Base-by-base conservation (phyloP, 2,329 filamentous ascomycete genomes). In the Xylariaceae sp. region DNA sequence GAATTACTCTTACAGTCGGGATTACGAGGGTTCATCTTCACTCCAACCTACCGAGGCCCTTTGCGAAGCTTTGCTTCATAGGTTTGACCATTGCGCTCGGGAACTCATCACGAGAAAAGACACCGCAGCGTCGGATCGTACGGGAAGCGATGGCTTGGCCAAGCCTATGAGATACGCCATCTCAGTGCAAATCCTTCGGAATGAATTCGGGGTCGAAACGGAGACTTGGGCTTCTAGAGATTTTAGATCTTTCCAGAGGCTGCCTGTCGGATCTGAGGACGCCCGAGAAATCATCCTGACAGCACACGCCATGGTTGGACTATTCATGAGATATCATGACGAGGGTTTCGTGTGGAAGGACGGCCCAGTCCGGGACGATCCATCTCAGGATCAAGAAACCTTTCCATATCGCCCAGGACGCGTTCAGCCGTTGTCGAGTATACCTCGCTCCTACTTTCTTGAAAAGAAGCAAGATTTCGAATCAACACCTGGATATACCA, bases 61-160 rank as follows among this genome's bases (percentile, higher is more conserved):
- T 37, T 75, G 72, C 54, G 66, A 71, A 29, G 73, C 68, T 2
- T 59, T 79, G n/a, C 56, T 78, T 11, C 68, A 69, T 22, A 73
- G 74, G 32, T 66, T 79, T 36, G 68, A 75, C 52, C 73, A 77
- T 56, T 75, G 73, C 64, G 72, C 69, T 47, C 60, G 71, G 33
- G 76, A 79, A 58, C 65, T 79, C 45, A 72, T 79, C 55, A 78
- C 75, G 20, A 71, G 76, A 46, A 71, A 69, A 49, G 76, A 79
- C 56, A 69, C 70, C 14, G 59, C 57, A 22, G 76, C 76, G 12
- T 64, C 75, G 16, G 67, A 71, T 36, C 62, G 63, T 51, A 67
- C 57, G 48, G 60, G 55, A 50, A 60, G 61, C 34, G 65, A 67
- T 40, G 56, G 60, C 7, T 52, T 60, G 34, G 58, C 59, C 29